These are phyloP conservation scores for Exophiala aquamarina DNA, from an alignment of 2,329 filamentous ascomycete species.

Conservation along the genomic window DNA sequence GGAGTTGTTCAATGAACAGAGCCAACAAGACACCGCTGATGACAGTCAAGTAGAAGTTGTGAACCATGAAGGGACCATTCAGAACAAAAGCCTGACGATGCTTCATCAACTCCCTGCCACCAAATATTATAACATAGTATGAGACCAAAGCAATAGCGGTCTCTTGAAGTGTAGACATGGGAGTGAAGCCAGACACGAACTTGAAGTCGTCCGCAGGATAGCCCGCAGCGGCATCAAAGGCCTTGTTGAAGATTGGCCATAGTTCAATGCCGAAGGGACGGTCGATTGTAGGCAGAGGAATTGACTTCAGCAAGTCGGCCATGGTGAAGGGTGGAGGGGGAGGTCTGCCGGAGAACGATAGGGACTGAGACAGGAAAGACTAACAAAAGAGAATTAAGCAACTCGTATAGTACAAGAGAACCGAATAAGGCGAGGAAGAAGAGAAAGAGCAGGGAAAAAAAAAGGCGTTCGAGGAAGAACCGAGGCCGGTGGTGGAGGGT, in stretches of 20 bases:
- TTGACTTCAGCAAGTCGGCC: slow-evolving; percentile 18
- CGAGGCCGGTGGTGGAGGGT: neutral
- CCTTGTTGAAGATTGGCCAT: slow-evolving; percentile 94
- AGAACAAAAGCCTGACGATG: slow-evolving; percentile 81
- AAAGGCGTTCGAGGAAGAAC: neutral
- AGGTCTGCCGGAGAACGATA: neutral
- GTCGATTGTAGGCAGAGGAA: slow-evolving; percentile 76
- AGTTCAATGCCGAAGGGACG: slow-evolving; percentile 86
- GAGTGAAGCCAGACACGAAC: slow-evolving; percentile 78
- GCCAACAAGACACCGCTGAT: slow-evolving; percentile 79
- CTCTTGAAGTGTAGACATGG: slow-evolving; percentile 85
- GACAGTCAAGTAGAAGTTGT: slow-evolving; percentile 90
- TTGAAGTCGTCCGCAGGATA: slow-evolving; percentile 84
- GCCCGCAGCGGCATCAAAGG: slow-evolving; percentile 72
- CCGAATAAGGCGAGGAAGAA: slow-evolving; percentile 32
- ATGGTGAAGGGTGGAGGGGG: slow-evolving; percentile 15
- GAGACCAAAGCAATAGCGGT: slow-evolving; percentile 76
- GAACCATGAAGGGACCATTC: slow-evolving; percentile 85
- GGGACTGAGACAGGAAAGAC: slow-evolving; percentile 4
- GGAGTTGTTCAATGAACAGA: slow-evolving; percentile 87
- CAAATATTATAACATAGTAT: slow-evolving; percentile 94
- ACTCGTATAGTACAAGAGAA: slow-evolving; percentile 23
- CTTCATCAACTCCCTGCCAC: slow-evolving; percentile 89
- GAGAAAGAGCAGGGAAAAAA: slow-evolving; percentile 18
- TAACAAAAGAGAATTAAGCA: neutral